phyloP scores from a whole-genome alignment of 441 rosid genomes.

The Gossypium lobatum region DNA sequence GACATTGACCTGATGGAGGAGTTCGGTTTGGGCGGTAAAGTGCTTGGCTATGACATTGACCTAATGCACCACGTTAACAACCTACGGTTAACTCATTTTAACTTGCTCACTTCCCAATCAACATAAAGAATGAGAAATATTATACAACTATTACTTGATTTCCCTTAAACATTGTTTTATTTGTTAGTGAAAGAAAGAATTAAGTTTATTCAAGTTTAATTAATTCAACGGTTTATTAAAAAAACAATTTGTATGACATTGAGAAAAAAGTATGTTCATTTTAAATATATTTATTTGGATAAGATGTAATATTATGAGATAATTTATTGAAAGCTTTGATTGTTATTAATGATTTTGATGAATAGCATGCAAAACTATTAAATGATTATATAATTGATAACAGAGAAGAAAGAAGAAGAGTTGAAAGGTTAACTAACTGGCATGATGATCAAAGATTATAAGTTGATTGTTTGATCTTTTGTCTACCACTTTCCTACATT shows the following conservation, averaged over 20 bases:
- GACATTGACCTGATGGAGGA: too few species aligned
- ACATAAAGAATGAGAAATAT: not conserved
- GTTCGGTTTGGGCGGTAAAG: too few species aligned
- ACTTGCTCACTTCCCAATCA: not conserved
- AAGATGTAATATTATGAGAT: not conserved
- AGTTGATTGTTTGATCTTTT: not conserved
- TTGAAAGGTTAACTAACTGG: not conserved
- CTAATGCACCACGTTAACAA: not conserved
- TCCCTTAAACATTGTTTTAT: not conserved
- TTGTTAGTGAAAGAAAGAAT: not conserved
- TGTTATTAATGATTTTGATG: not conserved
- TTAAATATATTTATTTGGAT: not conserved
- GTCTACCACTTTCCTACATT: not conserved
- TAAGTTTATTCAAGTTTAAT: too few species aligned
- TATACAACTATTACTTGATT: not conserved
- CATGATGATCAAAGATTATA: not conserved
- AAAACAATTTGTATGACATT: too few species aligned
- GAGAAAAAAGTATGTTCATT: too few species aligned
- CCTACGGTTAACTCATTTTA: not conserved
- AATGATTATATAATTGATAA: not conserved
- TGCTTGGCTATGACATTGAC: not conserved
- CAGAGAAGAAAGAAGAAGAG: not conserved
- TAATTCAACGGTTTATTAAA: too few species aligned
- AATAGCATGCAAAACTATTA: not conserved
- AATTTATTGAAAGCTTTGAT: not conserved